These are phyloP conservation scores for Leccinum subrobustum DNA, from an alignment of 1,284 basidiomycete species.

Conservation along the genomic window DNA sequence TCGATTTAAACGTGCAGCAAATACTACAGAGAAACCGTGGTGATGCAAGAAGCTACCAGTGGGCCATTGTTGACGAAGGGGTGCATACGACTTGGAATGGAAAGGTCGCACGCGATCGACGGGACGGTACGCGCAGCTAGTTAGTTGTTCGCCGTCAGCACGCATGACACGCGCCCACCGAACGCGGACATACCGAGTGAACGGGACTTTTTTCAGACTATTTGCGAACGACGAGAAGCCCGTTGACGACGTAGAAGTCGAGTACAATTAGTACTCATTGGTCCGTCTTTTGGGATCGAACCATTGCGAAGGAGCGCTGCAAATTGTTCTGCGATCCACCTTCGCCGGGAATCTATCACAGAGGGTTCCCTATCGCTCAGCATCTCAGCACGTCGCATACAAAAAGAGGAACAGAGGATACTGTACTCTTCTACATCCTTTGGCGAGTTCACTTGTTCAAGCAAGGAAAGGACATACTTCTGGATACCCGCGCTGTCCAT, in stretches of 20 bases:
- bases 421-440: conserved; percentile 42
- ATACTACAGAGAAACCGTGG: too few species aligned
- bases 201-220: conserved; percentile 68
- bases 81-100: too few species aligned
- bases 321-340: conserved; percentile 90
- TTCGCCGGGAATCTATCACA: conserved; percentile 53
- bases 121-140: conserved; percentile 55
- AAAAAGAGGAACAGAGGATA: conserved; percentile 4
- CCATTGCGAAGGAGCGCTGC: conserved; percentile 77
- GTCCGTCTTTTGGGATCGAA: conserved; percentile 77
- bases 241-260: conserved; percentile 82
- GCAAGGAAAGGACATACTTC: conserved; percentile 74
- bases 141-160: conserved; percentile 2
- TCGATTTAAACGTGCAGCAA: too few species aligned
- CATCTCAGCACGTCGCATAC: conserved; percentile 13
- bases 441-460: conserved; percentile 58
- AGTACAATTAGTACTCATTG: conserved; percentile 46
- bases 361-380: conserved; percentile 43
- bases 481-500: conserved; percentile 78
- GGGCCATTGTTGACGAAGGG: too few species aligned
- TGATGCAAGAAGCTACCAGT: too few species aligned
- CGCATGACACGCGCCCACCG: not conserved
- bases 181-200: conserved; percentile 45
- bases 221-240: conserved; percentile 78
- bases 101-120: conserved; percentile 24